A percentile compares a stretch with the other conserved stretches of the same genome.
Evolutionary conservation across 345 rosid species (phyloP).

Genomic region (Barbarea vulgaris): DNA sequence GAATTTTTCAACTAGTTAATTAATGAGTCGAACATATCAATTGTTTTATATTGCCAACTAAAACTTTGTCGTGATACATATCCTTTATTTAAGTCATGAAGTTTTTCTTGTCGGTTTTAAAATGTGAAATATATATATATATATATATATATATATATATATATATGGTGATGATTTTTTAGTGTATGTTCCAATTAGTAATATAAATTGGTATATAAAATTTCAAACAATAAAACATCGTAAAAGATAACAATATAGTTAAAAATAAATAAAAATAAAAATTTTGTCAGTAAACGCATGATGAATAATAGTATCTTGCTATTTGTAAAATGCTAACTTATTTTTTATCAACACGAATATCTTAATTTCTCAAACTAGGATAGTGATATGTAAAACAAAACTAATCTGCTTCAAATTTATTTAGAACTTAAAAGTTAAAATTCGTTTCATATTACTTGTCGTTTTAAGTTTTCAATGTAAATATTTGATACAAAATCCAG

Average conservation of each 20-base stretch:
- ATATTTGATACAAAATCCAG: no score
- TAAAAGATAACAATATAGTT: background rate
- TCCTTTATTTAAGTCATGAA: conserved; percentile 3
- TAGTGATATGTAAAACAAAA: background rate
- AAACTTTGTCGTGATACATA: conserved; percentile 2
- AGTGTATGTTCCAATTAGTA: background rate
- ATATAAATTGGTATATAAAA: background rate
- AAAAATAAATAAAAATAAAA: no score
- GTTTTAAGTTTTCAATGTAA: no score
- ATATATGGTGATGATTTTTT: background rate
- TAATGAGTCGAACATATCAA: conserved; percentile 16
- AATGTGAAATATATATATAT: background rate
- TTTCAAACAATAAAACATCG: no score
- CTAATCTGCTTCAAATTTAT: no score
- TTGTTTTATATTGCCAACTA: conserved; percentile 28
- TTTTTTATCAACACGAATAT: background rate
- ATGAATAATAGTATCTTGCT: no score
- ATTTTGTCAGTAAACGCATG: no score
- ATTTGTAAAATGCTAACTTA: background rate
- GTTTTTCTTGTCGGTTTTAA: conserved; percentile 3
- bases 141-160: no score
- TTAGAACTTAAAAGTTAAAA: no score
- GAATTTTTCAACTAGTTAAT: conserved; percentile 23
- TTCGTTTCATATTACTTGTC: no score
- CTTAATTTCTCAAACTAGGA: background rate